Evolutionary conservation across 192 early-diverging fungal species (phyloP).

Genomic region (Lunasporangiospora selenospora): DNA sequence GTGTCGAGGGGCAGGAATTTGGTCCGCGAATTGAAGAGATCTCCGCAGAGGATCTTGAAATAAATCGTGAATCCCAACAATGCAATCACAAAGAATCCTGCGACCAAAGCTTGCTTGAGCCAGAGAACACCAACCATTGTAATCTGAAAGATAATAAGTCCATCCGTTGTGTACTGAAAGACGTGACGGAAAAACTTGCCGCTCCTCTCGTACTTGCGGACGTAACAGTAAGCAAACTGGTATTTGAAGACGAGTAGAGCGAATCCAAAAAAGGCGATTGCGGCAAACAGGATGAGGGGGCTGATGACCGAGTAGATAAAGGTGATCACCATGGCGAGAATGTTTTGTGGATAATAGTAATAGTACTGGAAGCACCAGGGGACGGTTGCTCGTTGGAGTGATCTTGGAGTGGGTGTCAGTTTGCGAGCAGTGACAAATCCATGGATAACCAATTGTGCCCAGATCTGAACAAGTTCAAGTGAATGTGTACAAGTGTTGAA

Average conservation of each 20-base stretch:
- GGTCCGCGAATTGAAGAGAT: slow-evolving; percentile 52
- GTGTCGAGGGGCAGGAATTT: slow-evolving; percentile 54
- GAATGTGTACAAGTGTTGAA: slow-evolving; percentile 66
- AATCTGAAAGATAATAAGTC: slow-evolving; percentile 63
- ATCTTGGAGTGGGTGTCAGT: slow-evolving; percentile 60
- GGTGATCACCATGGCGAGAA: slow-evolving; percentile 66
- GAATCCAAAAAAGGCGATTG: slow-evolving; percentile 57
- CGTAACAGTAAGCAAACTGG: slow-evolving; percentile 67
- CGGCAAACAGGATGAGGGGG: slow-evolving; percentile 64
- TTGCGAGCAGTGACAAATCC: slow-evolving; percentile 52
- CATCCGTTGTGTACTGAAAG: slow-evolving; percentile 62
- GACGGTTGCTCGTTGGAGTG: slow-evolving; percentile 47
- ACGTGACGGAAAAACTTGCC: slow-evolving; percentile 62
- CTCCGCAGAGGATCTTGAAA: slow-evolving; percentile 51
- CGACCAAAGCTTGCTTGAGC: slow-evolving; percentile 50
- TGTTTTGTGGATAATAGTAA: slow-evolving; percentile 68
- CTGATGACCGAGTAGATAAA: slow-evolving; percentile 64
- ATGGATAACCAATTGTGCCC: slow-evolving; percentile 61
- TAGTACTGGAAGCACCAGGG: slow-evolving; percentile 69
- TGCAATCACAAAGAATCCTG: slow-evolving; percentile 50
- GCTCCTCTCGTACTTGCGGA: slow-evolving; percentile 63
- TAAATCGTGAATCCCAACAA: slow-evolving; percentile 55
- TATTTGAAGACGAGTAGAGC: slow-evolving; percentile 65
- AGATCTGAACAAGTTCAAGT: slow-evolving; percentile 65
- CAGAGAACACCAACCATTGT: slow-evolving; percentile 63